Evolutionary conservation across 2,329 filamentous ascomycete genomes (phyloP).

Genomic region (Colletotrichum caudatum): DNA sequence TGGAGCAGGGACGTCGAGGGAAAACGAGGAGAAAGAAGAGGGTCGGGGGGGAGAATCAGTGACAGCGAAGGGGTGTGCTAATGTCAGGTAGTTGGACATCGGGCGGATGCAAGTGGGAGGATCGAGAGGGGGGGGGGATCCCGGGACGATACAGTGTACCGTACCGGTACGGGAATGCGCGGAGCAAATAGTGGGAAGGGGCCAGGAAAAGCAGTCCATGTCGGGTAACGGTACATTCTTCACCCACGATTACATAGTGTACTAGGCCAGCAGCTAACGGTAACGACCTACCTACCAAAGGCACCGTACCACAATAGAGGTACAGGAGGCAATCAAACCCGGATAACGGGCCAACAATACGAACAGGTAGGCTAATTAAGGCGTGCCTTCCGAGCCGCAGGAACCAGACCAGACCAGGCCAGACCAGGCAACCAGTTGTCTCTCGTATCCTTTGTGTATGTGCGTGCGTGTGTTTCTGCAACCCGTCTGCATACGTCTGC

Average conservation of each 20-base stretch:
- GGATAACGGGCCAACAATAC: not conserved
- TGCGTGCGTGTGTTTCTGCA: too few species aligned
- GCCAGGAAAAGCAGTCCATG: conserved; percentile 7
- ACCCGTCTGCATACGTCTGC: too few species aligned
- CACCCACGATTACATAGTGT: not conserved
- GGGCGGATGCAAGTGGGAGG: conserved; percentile 26
- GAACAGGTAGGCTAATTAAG: not conserved
- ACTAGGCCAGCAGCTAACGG: not conserved
- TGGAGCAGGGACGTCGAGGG: conserved; percentile 32
- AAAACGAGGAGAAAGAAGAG: conserved; percentile 18
- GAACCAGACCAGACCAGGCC: not conserved
- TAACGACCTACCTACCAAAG: not conserved
- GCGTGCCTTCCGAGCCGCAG: conserved; percentile 1
- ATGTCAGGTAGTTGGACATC: conserved; percentile 29
- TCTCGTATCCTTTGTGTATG: not conserved
- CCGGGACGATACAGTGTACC: conserved; percentile 27
- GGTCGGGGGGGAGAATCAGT: conserved; percentile 28
- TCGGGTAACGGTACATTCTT: not conserved
- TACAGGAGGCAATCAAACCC: not conserved
- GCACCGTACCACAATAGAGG: not conserved
- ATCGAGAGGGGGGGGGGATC: not conserved
- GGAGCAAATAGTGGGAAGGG: conserved; percentile 2
- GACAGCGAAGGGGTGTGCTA: conserved; percentile 34
- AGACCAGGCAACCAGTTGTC: not conserved
- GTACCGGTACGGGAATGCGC: conserved; percentile 25